phyloP scores from a whole-genome alignment of 495 filamentous ascomycete species.

The Paragyromitra xinjiangensis region DNA sequence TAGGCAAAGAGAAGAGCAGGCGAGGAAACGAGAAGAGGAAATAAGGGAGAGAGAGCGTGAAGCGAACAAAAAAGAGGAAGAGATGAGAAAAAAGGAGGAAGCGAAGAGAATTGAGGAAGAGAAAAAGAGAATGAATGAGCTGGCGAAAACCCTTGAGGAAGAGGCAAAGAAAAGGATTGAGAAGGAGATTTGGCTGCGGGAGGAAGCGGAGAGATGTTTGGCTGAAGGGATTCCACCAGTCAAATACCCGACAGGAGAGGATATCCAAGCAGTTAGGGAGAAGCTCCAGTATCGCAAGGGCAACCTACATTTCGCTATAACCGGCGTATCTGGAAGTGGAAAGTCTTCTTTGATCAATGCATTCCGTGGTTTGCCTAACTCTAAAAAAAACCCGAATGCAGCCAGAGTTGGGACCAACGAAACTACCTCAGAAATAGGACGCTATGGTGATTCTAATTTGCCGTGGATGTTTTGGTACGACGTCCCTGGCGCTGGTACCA shows the following conservation, averaged over 20 bases:
- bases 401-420: slow-evolving; percentile 38
- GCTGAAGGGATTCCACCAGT: not conserved
- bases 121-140: not conserved
- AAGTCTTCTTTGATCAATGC: slow-evolving; percentile 51
- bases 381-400: not conserved
- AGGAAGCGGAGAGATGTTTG: slow-evolving; percentile 1
- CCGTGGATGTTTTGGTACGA: slow-evolving; percentile 44
- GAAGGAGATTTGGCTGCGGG: not conserved
- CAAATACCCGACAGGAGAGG: slow-evolving; percentile 11
- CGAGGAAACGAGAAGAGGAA: not conserved
- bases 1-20: not conserved
- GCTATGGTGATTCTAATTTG: slow-evolving; percentile 28
- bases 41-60: not conserved
- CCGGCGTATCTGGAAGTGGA: slow-evolving; percentile 35
- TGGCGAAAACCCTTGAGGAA: not conserved
- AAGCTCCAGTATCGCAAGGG: slow-evolving; percentile 5
- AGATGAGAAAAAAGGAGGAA: not conserved
- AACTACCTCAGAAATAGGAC: slow-evolving; percentile 24
- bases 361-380: slow-evolving; percentile 27
- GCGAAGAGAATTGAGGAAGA: not conserved
- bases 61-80: not conserved
- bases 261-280: not conserved
- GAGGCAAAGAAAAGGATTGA: slow-evolving; percentile 6
- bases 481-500: slow-evolving; percentile 47
- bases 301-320: slow-evolving; percentile 43